phyloP scores from a whole-genome alignment of 306 rosid genomes.

The Sindora glabra region DNA sequence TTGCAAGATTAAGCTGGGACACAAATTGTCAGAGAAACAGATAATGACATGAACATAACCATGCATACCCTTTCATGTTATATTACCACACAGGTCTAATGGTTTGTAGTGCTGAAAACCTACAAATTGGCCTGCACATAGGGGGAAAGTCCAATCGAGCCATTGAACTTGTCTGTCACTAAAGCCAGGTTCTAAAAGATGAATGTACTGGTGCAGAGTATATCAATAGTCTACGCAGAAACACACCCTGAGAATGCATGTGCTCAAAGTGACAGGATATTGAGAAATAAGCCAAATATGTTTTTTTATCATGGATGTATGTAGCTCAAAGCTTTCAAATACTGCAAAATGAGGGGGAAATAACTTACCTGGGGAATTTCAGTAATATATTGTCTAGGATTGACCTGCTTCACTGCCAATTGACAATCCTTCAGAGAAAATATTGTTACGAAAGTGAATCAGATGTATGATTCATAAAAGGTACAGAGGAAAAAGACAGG shows the following conservation, averaged over 20 bases:
- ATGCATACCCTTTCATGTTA: neutral
- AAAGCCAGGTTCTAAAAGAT: too few species aligned
- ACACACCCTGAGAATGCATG: neutral
- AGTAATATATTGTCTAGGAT: slow-evolving; percentile 88
- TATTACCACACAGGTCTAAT: too few species aligned
- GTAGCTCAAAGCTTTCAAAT: neutral
- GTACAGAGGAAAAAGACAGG: too few species aligned
- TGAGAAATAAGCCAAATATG: neutral
- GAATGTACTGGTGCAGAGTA: neutral
- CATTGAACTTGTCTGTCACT: too few species aligned
- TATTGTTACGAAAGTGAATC: neutral
- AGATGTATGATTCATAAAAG: too few species aligned
- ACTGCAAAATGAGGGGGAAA: neutral
- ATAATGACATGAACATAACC: neutral
- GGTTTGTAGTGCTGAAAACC: too few species aligned
- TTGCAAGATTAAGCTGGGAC: neutral
- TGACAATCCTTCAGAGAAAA: slow-evolving; percentile 53
- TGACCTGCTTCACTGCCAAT: slow-evolving; percentile 77
- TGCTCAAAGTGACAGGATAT: neutral
- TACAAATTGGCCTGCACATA: too few species aligned
- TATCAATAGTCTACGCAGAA: neutral
- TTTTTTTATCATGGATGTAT: neutral
- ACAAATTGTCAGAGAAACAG: neutral
- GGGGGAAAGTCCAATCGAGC: too few species aligned
- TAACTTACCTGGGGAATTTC: slow-evolving; percentile 66